phyloP scores from a whole-genome alignment of 1,139 yeast genomes.

The Trichomonascaceae sp. region DNA sequence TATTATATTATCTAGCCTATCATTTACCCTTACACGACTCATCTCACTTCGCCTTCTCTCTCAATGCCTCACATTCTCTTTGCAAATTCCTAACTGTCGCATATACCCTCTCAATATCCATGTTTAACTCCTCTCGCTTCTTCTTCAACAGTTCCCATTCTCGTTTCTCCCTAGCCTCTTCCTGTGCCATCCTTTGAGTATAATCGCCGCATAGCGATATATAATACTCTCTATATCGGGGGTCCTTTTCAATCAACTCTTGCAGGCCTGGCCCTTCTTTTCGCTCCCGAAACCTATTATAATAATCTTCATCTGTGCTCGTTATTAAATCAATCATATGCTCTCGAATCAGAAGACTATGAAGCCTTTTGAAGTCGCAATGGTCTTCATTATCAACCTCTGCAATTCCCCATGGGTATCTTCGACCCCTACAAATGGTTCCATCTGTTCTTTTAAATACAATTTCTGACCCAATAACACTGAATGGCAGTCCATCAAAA shows the following conservation, averaged over 20 bases:
- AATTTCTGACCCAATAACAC: slow-evolving; percentile 50
- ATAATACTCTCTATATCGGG: not conserved
- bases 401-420: slow-evolving; percentile 66
- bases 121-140: not conserved
- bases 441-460: slow-evolving; percentile 32
- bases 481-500: slow-evolving; percentile 43
- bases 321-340: slow-evolving; percentile 70
- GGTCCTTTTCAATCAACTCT: not conserved
- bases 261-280: not conserved
- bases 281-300: slow-evolving; percentile 38
- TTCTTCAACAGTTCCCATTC: not conserved
- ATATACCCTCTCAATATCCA: not conserved
- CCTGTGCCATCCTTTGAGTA: not conserved
- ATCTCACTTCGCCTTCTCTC: not conserved
- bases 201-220: not conserved
- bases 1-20: not conserved
- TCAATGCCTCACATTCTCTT: not conserved
- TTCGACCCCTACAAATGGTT: slow-evolving; percentile 50
- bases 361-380: slow-evolving; percentile 57
- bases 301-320: slow-evolving; percentile 76
- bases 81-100: not conserved
- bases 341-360: slow-evolving; percentile 56
- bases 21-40: not conserved
- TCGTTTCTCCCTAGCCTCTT: not conserved
- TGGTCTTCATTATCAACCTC: slow-evolving; percentile 61